These are phyloP conservation scores for Podaxis carcinomalis DNA, from an alignment of 768 basidiomycete genomes.

Conservation along the genomic window DNA sequence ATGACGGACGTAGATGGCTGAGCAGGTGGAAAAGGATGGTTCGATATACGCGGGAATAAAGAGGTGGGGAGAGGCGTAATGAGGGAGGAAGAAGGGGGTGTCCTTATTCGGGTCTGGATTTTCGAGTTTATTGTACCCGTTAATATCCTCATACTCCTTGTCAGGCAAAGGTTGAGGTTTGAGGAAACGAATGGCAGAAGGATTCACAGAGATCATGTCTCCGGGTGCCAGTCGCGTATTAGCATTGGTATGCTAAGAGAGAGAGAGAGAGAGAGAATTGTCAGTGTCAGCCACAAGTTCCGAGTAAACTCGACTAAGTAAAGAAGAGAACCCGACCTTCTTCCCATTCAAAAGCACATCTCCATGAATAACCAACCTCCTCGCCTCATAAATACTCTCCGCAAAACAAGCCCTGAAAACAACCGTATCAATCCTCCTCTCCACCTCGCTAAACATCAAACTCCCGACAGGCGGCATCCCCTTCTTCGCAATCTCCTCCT, in stretches of 20 bases:
- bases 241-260: conserved; percentile 67
- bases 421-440: conserved; percentile 89
- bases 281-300: conserved; percentile 4
- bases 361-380: conserved; percentile 81
- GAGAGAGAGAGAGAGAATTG: conserved; percentile 2
- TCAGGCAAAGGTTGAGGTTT: conserved; percentile 23
- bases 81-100: conserved; percentile 82
- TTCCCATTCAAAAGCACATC: conserved; percentile 86
- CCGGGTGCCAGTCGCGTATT: conserved; percentile 90
- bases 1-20: conserved; percentile 89
- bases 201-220: conserved; percentile 90
- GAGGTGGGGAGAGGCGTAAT: conserved; percentile 84
- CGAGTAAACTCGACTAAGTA: neutral
- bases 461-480: conserved; percentile 88
- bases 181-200: conserved; percentile 73
- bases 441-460: conserved; percentile 94
- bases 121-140: conserved; percentile 16
- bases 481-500: conserved; percentile 50
- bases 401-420: conserved; percentile 88
- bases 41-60: conserved; percentile 78
- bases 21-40: conserved; percentile 82
- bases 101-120: conserved; percentile 7
- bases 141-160: conserved; percentile 32
- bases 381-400: conserved; percentile 85
- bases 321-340: conserved; percentile 50